Evolutionary conservation across 306 rosid genomes (phyloP), one percentile per base, ranked within the genome.

Genomic region (Medicago arabica): DNA sequence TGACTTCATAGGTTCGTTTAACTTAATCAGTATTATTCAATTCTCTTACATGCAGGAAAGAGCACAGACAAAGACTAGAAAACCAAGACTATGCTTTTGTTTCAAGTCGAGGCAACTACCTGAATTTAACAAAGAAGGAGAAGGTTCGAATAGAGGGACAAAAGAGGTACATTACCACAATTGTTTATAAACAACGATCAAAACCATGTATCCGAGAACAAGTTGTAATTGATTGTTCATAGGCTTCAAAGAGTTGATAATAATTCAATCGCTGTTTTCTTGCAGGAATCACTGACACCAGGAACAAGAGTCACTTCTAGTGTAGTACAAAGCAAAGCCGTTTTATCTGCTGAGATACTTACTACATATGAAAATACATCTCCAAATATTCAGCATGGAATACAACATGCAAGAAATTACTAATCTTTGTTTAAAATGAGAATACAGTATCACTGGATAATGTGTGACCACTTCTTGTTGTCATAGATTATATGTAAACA

Each of bases 101-200:
- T 89, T 87, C 88, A 92, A 85, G 78, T 88, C 96, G 43, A 81
- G 88, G 79, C 90, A 92, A 15, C 55, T 83, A 60, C 90, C 89
- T 5, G 84, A 84, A 8, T 88, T 88, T 59, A 84, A 87, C 16
- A 78, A 78, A 39, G 90, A 87, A 73, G 80, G 81, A 75, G 85
- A 89, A 80, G 79, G 74, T 59, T 82, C 78, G 23, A 64, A 61
- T 70, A 79, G 75, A 11, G 84, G 79, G 76, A 79, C 64, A 49
- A 79, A 78, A 14, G 57, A 65, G 89, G 89, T 78, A 78, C 1
- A 17, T 68, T 54, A 67, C 28, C 25, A 54, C 47, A 47, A 14
- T 46, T 49, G 46, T 47, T 49, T n/a, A 57, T 8, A 67, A 60
- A 76, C 19, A 25, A 23, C 13, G 9, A 57, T 43, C 25, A 18